Base-by-base conservation (phyloP, 2,329 filamentous ascomycete genomes). In the Trichoderma harzianum region DNA sequence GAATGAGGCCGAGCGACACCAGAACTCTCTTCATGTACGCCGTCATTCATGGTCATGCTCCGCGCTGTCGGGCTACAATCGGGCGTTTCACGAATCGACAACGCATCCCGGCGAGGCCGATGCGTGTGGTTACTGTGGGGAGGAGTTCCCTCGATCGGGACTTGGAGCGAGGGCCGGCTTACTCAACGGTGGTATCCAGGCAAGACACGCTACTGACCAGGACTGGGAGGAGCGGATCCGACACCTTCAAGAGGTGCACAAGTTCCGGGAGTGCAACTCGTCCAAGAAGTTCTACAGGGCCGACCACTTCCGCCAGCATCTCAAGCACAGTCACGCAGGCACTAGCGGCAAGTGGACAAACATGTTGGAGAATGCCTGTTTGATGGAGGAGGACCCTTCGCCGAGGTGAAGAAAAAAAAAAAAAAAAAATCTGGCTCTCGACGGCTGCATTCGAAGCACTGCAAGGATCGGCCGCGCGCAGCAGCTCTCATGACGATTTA, bases 331-430 rank as follows among this genome's bases (percentile, higher is more conserved):
- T 80, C 96, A 98, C 82, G 93, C 93, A 47, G 96, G 96, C 43
- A 95, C 94, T 0, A 98, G 94, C 81, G 96, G 96, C 36, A 98
- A 98, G 82, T 99, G 96, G 96, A 99, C 96, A 14, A 98, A 98
- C 82, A 95, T 97, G 87, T 86, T 99, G 39, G 96, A 99, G 80
- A 97, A 94, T 79, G 94, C 95, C 6, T 99, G 96, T 83, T 97
- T 98, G 93, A 90, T 95, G 81, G 95, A 92, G 69, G 87, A 97
- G 79, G 94, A 97, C 55, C 76, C 79, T 53, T 77, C 79, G 47
- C 78, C 79, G 36, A 77, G 78, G 69, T 81, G 76, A 39, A 39
- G 36, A 7, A 14, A 18, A 39, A 39, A 39, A 39, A 8, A 18
- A 8, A 1, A 39, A 8, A 39, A 39, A 39, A 18, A 0, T 4